These are phyloP conservation scores for Solanum chacoense DNA, from an alignment of 305 asterid species.

Conservation along the genomic window DNA sequence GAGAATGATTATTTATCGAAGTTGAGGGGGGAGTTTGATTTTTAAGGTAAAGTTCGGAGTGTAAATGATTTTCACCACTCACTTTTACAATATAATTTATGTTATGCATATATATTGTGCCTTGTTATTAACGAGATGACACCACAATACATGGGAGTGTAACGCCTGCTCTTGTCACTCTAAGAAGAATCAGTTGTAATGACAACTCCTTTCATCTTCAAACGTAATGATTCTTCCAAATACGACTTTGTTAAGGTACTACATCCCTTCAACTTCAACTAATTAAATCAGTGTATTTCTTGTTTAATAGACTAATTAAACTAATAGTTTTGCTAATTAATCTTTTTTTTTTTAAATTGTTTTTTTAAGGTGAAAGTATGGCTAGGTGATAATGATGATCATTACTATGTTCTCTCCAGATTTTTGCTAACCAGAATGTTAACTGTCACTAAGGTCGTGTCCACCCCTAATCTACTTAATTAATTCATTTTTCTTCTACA, in stretches of 20 bases:
- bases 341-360: neutral
- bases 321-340: neutral
- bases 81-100: neutral
- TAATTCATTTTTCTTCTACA: neutral
- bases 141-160: neutral
- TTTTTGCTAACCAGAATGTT: conserved; percentile 92
- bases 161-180: neutral
- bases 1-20: too few species aligned
- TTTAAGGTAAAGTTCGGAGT: neutral
- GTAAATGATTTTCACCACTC: neutral
- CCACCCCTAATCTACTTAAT: neutral
- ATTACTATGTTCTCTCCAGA: conserved; percentile 86
- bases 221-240: conserved; percentile 84
- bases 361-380: conserved; percentile 62
- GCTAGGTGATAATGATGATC: conserved; percentile 95
- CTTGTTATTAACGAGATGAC: neutral
- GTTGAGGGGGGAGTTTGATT: neutral
- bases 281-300: neutral
- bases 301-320: neutral
- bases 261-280: neutral
- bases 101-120: neutral
- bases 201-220: conserved; percentile 20
- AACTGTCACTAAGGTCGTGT: conserved; percentile 69
- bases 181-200: neutral
- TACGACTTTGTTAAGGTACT: conserved; percentile 92